Evolutionary conservation across 495 filamentous ascomycete genomes (phyloP), one percentile per base, ranked within the genome.

Genomic region (Terfezia boudieri): DNA sequence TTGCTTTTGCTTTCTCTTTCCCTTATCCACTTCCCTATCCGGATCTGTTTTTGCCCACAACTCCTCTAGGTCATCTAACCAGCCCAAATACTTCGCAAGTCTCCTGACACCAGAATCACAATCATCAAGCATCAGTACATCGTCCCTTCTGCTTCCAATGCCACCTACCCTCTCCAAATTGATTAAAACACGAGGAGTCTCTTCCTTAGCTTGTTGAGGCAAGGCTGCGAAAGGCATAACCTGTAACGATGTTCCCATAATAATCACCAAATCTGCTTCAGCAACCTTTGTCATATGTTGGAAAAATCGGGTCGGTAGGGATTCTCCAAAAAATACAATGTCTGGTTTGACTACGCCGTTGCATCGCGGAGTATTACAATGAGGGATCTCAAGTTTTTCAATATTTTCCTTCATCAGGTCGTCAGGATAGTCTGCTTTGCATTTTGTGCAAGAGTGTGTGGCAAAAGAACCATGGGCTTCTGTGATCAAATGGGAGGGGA

Each of bases 401-500:
- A 98, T 76, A 53, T 74, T 71, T 53, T 76, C 67, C 56, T 76
- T 73, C 83, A 98, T 93, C 52, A 74, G 56, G 2, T 79, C 75
- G 26, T 80, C 77, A 0, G 84, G 82, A 66, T 78, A 95, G 10
- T 69, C 62, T 1, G 67, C 68, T 56, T 78, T 77, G 71, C 90
- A 98, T 10, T 94, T 85, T 59, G 95, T 90, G 66, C 90, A 98
- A 53, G 76, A 74, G 66, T 94, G 87, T 8, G 73, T 73, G 9
- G 89, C 89, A 66, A 95, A 98, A 63, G 84, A 92, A 49, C 90
- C 90, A 65, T 98, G 90, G 9, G 92, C 90, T 68, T 96, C 89
- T 22, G 96, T 72, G 53, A 98, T 86, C 67, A 76, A 76, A 6
- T 90, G 77, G 0, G 70, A 72, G 0, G 86, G 84, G 14, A 98